Evolutionary conservation across 225 moss, liverwort and hornwort species (phyloP), one percentile per base, ranked within the genome.

Genomic region (Physcomitrium patens): DNA sequence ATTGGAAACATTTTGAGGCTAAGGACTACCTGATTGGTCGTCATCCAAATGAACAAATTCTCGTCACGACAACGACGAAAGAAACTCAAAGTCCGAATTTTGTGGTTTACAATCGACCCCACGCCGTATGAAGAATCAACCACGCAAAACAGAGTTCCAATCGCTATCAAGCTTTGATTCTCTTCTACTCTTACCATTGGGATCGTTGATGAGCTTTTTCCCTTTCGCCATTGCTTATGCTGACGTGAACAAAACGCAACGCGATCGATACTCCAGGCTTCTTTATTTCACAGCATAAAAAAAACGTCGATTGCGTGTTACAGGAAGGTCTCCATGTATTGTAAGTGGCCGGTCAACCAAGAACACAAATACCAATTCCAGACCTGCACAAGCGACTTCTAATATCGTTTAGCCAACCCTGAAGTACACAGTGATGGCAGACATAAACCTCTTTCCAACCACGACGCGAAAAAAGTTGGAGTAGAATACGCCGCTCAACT

Each of bases 201-300:
- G 97, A 85, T 94, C 89, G 78, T 97, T 94, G 70, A 97, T 89
- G 56, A 97, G 92, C 57, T 97, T 94, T 68, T 94, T 97, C 76
- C 85, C 91, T 77, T 69, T 82, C 71, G 83, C 74, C 96, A 96
- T 96, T 76, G 76, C 72, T 78, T 73, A 61, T 56, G 50, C 43
- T 19, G 48, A 17, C 57, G 61, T 55, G 41, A 55, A 15, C 52
- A 42, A 73, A 70, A 74, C 74, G 61, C 50, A 56, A 61, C 57
- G 61, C 43, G 52, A 74, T 78, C 66, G 52, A 46, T 49, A 59
- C 31, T 65, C 71, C 47, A 18, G 57, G 23, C 57, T 67, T 50
- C 76, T 77, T 41, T 22, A 69, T 68, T 78, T 24, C 60, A 73
- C 69, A 77, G 59, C 59, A 26, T n/a, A 37, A 37, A 37, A n/a